phyloP scores from a whole-genome alignment of 768 basidiomycete species.

The Stropharia rugosoannulata region DNA sequence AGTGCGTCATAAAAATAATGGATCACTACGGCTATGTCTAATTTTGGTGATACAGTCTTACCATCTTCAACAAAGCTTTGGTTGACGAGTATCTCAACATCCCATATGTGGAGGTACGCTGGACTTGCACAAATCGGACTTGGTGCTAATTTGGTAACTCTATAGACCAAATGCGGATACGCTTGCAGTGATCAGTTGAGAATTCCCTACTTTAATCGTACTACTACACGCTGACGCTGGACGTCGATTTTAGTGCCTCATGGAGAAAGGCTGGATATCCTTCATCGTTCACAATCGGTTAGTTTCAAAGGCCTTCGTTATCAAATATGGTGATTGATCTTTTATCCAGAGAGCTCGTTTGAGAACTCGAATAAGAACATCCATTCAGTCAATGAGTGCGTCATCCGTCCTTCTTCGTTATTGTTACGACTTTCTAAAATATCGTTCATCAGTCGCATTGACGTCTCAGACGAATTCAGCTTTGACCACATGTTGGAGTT shows the following conservation, averaged over 20 bases:
- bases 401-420: conserved; percentile 10
- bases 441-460: conserved; percentile 59
- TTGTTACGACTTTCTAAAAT: neutral
- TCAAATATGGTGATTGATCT: conserved; percentile 12
- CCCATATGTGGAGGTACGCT: conserved; percentile 64
- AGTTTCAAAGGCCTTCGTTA: conserved; percentile 22
- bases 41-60: conserved; percentile 51
- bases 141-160: conserved; percentile 12
- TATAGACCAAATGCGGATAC: conserved; percentile 85
- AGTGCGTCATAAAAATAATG: conserved; percentile 32
- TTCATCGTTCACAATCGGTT: conserved; percentile 81
- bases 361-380: conserved; percentile 82
- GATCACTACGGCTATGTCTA: conserved; percentile 4
- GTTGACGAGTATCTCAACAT: conserved; percentile 81
- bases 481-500: conserved; percentile 90
- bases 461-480: conserved; percentile 85
- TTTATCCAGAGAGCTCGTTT: conserved; percentile 59
- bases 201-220: conserved; percentile 23
- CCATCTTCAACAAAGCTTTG: conserved; percentile 75
- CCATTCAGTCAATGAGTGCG: conserved; percentile 80
- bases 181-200: conserved; percentile 91
- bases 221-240: conserved; percentile 25
- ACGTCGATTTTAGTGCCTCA: conserved; percentile 50
- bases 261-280: conserved; percentile 88
- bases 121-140: conserved; percentile 7